Conservation (phyloP, 2,329 filamentous ascomycete genomes). For the Penicillium sp. region DNA sequence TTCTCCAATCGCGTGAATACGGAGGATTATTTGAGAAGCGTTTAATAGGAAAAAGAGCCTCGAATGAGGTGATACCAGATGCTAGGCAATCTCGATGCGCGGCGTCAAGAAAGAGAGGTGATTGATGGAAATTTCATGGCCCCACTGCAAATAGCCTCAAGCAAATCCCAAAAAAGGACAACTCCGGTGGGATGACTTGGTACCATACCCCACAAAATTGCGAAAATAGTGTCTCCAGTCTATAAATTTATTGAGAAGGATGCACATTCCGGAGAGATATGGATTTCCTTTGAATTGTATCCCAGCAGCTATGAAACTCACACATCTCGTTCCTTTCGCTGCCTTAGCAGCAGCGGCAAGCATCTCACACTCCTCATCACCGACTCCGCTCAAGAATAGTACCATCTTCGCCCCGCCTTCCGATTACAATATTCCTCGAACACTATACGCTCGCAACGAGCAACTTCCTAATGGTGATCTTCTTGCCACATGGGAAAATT, state of each 20-base stretch:
- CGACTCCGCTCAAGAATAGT: background rate
- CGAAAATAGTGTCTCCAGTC: background rate
- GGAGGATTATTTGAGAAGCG: background rate
- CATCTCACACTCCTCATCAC: background rate
- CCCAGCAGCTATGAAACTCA: background rate
- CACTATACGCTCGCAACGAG: constrained; percentile 52
- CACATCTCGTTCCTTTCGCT: background rate
- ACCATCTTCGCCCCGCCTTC: constrained; percentile 44
- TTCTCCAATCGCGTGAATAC: background rate
- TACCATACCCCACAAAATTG: background rate
- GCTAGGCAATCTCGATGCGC: background rate
- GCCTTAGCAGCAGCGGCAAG: background rate
- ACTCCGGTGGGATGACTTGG: background rate
- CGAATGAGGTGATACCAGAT: background rate
- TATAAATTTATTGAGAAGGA: background rate
- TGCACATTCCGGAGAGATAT: background rate
- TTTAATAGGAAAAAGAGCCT: background rate
- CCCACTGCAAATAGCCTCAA: background rate
- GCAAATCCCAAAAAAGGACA: background rate
- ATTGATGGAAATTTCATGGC: background rate
- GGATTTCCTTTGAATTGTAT: background rate
- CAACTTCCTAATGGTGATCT: constrained; percentile 47
- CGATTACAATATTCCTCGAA: constrained; percentile 47
- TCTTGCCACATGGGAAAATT: constrained; percentile 57
- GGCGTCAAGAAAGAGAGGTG: background rate